Percentiles rank a stretch among this genome's conserved stretches.
These are phyloP conservation scores for Blastobotrys capitulatus DNA, from an alignment of 1,139 yeast species.

Conservation along the genomic window DNA sequence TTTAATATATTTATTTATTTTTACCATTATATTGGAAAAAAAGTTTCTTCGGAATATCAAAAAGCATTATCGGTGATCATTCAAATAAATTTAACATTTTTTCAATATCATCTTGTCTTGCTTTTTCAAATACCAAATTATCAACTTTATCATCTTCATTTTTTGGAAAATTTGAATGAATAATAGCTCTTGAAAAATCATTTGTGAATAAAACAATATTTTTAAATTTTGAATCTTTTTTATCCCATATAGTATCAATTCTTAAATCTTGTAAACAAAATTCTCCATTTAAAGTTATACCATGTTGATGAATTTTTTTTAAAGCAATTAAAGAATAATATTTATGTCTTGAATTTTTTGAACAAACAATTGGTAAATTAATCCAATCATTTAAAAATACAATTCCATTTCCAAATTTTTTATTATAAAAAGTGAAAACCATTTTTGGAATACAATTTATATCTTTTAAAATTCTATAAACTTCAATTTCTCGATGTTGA, in stretches of 20 bases:
- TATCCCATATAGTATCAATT: background rate
- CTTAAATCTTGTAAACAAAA: background rate
- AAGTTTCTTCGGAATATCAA: too few relatives aligned
- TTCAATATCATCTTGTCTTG: background rate
- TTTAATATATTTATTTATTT: background rate
- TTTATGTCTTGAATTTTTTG: background rate
- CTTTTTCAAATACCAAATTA: background rate
- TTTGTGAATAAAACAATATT: background rate
- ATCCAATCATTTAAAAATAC: background rate
- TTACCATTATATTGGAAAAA: background rate
- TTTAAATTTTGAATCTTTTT: background rate
- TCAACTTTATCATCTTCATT: background rate
- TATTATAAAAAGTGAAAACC: background rate
- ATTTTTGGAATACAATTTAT: background rate
- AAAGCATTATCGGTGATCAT: too few relatives aligned
- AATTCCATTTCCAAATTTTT: background rate
- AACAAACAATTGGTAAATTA: background rate
- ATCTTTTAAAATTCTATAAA: background rate
- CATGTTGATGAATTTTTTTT: background rate
- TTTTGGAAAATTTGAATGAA: background rate
- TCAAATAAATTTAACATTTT: background rate
- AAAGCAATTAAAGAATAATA: background rate
- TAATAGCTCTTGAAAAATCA: background rate
- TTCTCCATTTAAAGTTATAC: background rate
- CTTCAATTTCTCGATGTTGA: background rate